These are phyloP conservation scores for Suhomyces pyralidae DNA, from an alignment of 805 yeast species.

Conservation along the genomic window DNA sequence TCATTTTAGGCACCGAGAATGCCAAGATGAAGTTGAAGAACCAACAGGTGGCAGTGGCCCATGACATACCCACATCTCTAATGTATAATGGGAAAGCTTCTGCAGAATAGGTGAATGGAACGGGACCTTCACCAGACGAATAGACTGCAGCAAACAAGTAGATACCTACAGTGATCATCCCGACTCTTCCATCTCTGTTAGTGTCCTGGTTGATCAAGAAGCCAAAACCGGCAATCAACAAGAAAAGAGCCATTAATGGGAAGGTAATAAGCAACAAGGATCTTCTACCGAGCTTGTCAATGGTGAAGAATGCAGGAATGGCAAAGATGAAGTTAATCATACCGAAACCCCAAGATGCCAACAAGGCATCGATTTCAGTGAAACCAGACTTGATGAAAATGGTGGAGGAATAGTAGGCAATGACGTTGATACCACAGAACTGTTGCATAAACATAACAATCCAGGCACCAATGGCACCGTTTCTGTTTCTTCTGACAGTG, in stretches of 20 bases:
- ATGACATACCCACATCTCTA: conserved; percentile 77
- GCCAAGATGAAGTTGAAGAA: conserved; percentile 69
- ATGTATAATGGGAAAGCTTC: conserved; percentile 79
- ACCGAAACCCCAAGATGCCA: conserved; percentile 88
- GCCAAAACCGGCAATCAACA: conserved; percentile 64
- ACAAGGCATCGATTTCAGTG: conserved; percentile 56
- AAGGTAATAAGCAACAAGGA: conserved; percentile 54
- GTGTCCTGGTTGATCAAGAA: conserved; percentile 59
- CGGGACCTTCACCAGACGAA: conserved; percentile 86
- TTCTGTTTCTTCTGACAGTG: conserved; percentile 74
- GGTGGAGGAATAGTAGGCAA: conserved; percentile 79
- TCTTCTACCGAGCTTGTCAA: conserved; percentile 76
- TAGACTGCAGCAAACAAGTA: conserved; percentile 71
- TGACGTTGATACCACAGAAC: conserved; percentile 86
- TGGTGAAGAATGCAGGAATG: conserved; percentile 75
- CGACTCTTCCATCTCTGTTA: conserved; percentile 53
- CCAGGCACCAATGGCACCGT: conserved; percentile 77
- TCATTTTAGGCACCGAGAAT: conserved; percentile 75
- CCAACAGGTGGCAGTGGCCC: conserved; percentile 75
- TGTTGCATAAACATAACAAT: conserved; percentile 88
- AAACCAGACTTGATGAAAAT: conserved; percentile 71
- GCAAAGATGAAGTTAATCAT: conserved; percentile 78
- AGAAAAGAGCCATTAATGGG: conserved; percentile 61
- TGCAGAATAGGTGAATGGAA: conserved; percentile 85
- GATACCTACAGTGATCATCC: conserved; percentile 67